Conservation (phyloP, 441 rosid species). For the Populus hybrid region DNA sequence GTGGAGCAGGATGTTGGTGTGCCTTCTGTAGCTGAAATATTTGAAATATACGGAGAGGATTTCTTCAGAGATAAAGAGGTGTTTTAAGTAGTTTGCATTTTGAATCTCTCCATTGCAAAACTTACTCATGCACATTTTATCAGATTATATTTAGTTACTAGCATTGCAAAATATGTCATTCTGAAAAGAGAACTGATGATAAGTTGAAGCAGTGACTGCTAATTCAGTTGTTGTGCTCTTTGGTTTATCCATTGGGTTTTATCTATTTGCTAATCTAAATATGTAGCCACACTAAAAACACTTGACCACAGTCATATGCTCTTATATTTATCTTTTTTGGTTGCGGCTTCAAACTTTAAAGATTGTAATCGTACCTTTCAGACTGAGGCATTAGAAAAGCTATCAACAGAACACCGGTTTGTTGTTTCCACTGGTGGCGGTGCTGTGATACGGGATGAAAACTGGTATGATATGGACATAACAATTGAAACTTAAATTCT, state of each 20-base stretch:
- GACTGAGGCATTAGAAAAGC: conserved; percentile 60
- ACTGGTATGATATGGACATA: conserved; percentile 46
- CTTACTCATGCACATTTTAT: background rate
- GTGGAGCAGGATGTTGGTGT: conserved; percentile 61
- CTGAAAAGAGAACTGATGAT: background rate
- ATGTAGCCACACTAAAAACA: background rate
- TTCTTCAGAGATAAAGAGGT: conserved; percentile 90
- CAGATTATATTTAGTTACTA: background rate
- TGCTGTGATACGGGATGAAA: conserved; percentile 62
- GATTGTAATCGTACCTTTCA: conserved; percentile 26
- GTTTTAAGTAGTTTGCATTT: conserved; percentile 7
- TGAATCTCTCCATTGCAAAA: background rate
- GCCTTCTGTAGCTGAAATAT: conserved; percentile 76
- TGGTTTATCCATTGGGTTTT: background rate
- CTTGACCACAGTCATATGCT: background rate
- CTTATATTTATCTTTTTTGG: background rate
- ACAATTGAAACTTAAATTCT: background rate
- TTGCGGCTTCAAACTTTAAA: background rate
- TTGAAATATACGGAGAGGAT: conserved; percentile 68
- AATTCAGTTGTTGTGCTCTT: background rate
- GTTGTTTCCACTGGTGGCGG: conserved; percentile 98
- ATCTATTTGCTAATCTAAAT: background rate
- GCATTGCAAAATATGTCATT: background rate
- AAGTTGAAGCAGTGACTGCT: background rate
- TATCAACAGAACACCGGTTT: conserved; percentile 48